Evolutionary conservation across 768 basidiomycete species (phyloP), one percentile per base, ranked within the genome.

Genomic region (Chalciporus pseudorubinellus): DNA sequence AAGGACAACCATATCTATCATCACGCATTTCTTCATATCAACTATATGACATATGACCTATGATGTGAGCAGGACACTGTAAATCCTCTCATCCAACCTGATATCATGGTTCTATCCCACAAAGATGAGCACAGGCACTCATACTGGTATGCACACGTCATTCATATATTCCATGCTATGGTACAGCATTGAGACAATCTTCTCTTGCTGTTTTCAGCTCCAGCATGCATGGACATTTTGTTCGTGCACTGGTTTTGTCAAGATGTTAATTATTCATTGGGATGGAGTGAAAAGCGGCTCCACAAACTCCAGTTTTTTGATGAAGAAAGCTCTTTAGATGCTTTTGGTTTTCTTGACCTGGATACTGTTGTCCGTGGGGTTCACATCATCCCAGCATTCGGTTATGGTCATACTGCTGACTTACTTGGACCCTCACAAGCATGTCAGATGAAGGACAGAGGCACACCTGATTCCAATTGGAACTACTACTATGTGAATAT

Each of bases 281-380:
- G 75, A 2, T 67, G 69, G 53, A 52, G 56, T 2, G 38, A 51
- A 0, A 58, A 65, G 14, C 59, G 64, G 0, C 61, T 79, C 0
- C 74, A 68, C 6, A 59, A 63, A 2, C 31, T 82, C 5, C 67
- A 69, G 0, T 81, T 78, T 55, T 54, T 79, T 1, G 50, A 63
- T 2, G 41, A 56, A 6, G 45, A 61, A 0, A 65, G 68, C 18
- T 34, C 45, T 0, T 36, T 39, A 0, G 56, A 58, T 4, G 65
- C 72, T 3, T 81, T 78, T 48, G 72, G 77, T 0, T 81, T 82
- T 42, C 21, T 81, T 0, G 68, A 81, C 55, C 80, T 79, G 0
- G 47, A 51, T 0, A 54, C 61, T 0, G 67, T 82, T 4, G 58
- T 81, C 24, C 61, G 71, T 0, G 72, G 61, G 0, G 62, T 56